Evolutionary conservation across 2,329 filamentous ascomycete species (phyloP).

Genomic region (Grosmannia huntii): DNA sequence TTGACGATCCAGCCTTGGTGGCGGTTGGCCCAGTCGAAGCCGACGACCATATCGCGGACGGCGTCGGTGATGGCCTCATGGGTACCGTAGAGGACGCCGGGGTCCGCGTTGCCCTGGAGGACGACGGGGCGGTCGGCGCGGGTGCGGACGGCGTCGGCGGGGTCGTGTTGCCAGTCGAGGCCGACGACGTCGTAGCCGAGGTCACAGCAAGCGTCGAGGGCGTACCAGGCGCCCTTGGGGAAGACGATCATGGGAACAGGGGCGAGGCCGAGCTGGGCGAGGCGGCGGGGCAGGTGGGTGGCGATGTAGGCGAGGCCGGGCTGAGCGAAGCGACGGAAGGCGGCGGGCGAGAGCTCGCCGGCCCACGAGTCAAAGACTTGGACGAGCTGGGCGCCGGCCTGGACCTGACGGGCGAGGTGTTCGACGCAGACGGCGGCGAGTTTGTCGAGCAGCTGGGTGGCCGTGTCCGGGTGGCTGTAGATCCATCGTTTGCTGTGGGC

Average conservation of each 20-base stretch:
- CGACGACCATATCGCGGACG: conserved; percentile 75
- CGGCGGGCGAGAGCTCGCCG: conserved; percentile 73
- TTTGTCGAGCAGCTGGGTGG: conserved; percentile 73
- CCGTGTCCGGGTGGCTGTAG: conserved; percentile 72
- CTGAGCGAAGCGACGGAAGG: conserved; percentile 74
- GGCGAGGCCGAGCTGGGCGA: conserved; percentile 63
- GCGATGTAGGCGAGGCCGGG: conserved; percentile 82
- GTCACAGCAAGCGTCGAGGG: conserved; percentile 73
- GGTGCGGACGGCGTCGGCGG: conserved; percentile 68
- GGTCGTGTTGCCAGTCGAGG: conserved; percentile 88
- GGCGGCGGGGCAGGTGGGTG: conserved; percentile 59
- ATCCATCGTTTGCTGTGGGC: conserved; percentile 93
- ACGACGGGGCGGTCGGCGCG: conserved; percentile 63
- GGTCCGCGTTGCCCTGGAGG: conserved; percentile 91
- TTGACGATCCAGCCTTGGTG: conserved; percentile 96
- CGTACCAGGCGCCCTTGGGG: conserved; percentile 95
- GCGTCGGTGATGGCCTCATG: conserved; percentile 67
- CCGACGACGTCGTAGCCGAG: conserved; percentile 89
- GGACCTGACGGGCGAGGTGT: conserved; percentile 82
- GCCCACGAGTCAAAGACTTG: conserved; percentile 99
- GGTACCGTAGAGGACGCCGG: conserved; percentile 80
- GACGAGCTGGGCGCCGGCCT: conserved; percentile 83
- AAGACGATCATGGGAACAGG: conserved; percentile 95
- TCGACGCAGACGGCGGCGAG: conserved; percentile 92
- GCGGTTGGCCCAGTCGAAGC: conserved; percentile 61